A percentile compares a stretch with the other conserved stretches of the same genome.
Conservation (phyloP, 2,329 filamentous ascomycete species). For the Xylariaceae sp. region DNA sequence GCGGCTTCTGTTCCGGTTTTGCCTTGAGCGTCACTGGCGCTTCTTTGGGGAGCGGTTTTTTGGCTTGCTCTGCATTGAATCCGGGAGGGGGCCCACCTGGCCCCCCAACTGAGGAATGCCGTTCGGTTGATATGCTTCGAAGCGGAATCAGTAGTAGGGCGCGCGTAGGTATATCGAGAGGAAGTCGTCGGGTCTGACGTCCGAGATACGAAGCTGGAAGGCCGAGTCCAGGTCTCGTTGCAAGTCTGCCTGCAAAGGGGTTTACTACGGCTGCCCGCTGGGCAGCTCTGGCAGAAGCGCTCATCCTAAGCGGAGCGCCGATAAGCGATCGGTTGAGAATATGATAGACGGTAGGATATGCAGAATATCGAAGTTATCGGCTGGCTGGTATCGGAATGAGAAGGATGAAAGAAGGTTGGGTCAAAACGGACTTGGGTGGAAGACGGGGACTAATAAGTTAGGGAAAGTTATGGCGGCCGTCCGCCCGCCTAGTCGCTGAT, state of each 20-base stretch:
- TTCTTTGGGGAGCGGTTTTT: conserved; percentile 71
- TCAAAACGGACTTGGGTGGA: conserved; percentile 6
- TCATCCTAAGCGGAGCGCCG: conserved; percentile 40
- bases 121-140: conserved; percentile 56
- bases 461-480: too few relatives aligned
- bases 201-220: conserved; percentile 45
- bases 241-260: conserved; percentile 47
- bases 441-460: conserved; percentile 1
- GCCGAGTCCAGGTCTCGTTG: conserved; percentile 44
- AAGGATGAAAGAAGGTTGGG: conserved; percentile 1
- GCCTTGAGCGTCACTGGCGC: conserved; percentile 35
- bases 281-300: conserved; percentile 53
- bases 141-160: conserved; percentile 55
- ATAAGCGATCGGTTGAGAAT: conserved; percentile 1
- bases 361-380: not conserved
- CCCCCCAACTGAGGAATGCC: conserved; percentile 46
- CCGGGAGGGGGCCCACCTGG: conserved; percentile 73
- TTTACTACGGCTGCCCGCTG: conserved; percentile 52
- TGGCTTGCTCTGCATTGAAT: conserved; percentile 85
- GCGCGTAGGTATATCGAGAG: conserved; percentile 46
- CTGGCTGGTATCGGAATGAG: not conserved
- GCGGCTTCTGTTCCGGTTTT: conserved; percentile 32
- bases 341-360: not conserved
- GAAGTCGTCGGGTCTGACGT: conserved; percentile 45
- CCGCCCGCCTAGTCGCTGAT: conserved; percentile 6